Conservation (phyloP, 1,139 yeast species). For the Chernovozyma aurita region DNA sequence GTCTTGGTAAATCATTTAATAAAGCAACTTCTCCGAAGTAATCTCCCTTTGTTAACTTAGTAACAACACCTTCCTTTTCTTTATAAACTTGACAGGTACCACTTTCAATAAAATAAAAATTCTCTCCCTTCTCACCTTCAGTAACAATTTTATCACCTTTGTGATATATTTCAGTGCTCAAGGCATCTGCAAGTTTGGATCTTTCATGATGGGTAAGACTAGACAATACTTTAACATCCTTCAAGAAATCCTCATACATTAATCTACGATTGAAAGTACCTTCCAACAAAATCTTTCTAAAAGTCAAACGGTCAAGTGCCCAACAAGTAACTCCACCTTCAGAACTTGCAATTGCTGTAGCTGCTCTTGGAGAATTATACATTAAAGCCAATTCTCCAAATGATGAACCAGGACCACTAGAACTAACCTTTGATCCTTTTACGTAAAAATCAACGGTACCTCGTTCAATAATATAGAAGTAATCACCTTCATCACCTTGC, state of each 20-base stretch:
- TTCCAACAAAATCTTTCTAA: constrained; percentile 85
- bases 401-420: constrained; percentile 80
- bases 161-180: constrained; percentile 70
- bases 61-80: constrained; percentile 55
- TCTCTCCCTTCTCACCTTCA: constrained; percentile 91
- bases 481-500: constrained; percentile 98
- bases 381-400: constrained; percentile 96
- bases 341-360: constrained; percentile 76
- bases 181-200: constrained; percentile 90
- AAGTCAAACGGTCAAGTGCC: constrained; percentile 92
- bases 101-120: constrained; percentile 82
- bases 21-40: constrained; percentile 96
- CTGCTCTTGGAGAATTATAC: constrained; percentile 98
- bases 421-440: constrained; percentile 66
- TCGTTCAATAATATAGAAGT: constrained; percentile 79
- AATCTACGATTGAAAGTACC: constrained; percentile 87
- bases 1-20: constrained; percentile 87
- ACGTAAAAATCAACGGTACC: constrained; percentile 83
- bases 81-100: constrained; percentile 76
- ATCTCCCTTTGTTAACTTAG: constrained; percentile 70
- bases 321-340: constrained; percentile 65
- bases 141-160: constrained; percentile 72
- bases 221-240: constrained; percentile 78
- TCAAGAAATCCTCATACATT: constrained; percentile 84
- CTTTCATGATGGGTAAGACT: constrained; percentile 76